Conservation (phyloP, 1,284 basidiomycete genomes). For the Ceratobasidium sp. region DNA sequence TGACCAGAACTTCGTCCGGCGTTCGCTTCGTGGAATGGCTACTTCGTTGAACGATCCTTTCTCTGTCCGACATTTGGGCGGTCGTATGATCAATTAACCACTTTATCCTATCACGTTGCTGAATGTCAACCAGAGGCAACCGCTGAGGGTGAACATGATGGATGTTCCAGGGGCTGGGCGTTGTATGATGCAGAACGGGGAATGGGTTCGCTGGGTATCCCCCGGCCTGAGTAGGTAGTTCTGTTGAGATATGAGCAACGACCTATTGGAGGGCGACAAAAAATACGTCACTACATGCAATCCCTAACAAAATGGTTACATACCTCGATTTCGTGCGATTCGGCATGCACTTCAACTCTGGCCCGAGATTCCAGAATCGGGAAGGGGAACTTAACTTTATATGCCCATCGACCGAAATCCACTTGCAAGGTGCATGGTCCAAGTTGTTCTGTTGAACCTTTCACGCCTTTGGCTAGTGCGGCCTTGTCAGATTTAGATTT, state of each 20-base stretch:
- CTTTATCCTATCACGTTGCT: slow-evolving; percentile 16
- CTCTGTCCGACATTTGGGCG: slow-evolving; percentile 19
- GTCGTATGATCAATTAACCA: slow-evolving; percentile 22
- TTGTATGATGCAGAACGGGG: slow-evolving; percentile 17
- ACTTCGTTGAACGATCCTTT: slow-evolving; percentile 10
- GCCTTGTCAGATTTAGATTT: slow-evolving; percentile 2
- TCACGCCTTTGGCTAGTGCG: neutral
- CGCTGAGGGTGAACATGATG: slow-evolving; percentile 23
- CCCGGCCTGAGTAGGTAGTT: neutral
- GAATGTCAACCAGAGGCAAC: slow-evolving; percentile 18
- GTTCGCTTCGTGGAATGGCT: slow-evolving; percentile 12
- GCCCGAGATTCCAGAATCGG: slow-evolving; percentile 7
- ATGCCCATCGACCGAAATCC: neutral
- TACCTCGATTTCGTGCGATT: slow-evolving; percentile 21
- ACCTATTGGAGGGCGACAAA: slow-evolving; percentile 1
- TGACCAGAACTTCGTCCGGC: slow-evolving; percentile 9
- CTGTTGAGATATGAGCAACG: neutral
- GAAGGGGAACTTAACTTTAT: slow-evolving; percentile 8
- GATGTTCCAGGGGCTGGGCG: slow-evolving; percentile 29
- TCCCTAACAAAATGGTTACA: neutral
- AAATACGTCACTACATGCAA: neutral
- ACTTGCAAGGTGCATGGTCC: slow-evolving; percentile 23
- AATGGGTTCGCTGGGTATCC: slow-evolving; percentile 15
- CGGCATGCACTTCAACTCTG: neutral
- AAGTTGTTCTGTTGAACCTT: neutral